These are phyloP conservation scores for Panaeolus cyanescens DNA, from an alignment of 768 basidiomycete genomes.

Conservation along the genomic window DNA sequence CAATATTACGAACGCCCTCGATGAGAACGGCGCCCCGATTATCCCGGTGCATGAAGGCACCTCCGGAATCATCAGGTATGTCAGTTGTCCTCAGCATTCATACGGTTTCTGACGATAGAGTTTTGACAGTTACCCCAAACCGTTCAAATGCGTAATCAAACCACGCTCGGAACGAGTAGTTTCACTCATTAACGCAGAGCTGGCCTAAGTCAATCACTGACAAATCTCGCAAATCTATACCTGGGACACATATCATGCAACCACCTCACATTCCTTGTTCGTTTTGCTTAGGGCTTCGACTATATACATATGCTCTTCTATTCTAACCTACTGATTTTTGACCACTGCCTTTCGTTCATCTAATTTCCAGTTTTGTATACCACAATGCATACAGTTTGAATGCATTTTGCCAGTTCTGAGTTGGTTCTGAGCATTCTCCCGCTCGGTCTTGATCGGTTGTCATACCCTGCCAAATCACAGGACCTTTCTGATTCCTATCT, in stretches of 20 bases:
- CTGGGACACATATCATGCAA: too few relatives aligned
- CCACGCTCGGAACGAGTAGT: slow-evolving; percentile 28
- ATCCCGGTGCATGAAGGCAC: slow-evolving; percentile 46
- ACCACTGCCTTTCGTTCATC: not conserved
- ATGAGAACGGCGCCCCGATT: slow-evolving; percentile 42
- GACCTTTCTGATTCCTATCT: too few relatives aligned
- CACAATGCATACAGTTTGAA: not conserved
- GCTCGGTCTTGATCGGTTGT: too few relatives aligned
- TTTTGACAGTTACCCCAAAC: slow-evolving; percentile 27
- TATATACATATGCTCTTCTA: not conserved
- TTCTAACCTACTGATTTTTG: too few relatives aligned
- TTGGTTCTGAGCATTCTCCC: too few relatives aligned
- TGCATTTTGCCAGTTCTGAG: too few relatives aligned
- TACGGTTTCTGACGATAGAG: not conserved
- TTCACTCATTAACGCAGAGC: slow-evolving; percentile 23
- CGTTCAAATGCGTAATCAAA: slow-evolving; percentile 29
- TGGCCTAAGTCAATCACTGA: not conserved
- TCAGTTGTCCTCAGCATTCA: not conserved
- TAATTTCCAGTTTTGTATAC: not conserved
- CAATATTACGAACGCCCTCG: slow-evolving; percentile 44
- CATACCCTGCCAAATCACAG: too few relatives aligned
- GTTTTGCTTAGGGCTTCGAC: too few relatives aligned
- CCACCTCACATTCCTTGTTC: too few relatives aligned
- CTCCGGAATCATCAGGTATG: slow-evolving; percentile 47
- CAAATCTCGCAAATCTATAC: too few relatives aligned